Evolutionary conservation across 2,329 filamentous ascomycete genomes (phyloP).

Genomic region (Stagonosporopsis tanaceti): DNA sequence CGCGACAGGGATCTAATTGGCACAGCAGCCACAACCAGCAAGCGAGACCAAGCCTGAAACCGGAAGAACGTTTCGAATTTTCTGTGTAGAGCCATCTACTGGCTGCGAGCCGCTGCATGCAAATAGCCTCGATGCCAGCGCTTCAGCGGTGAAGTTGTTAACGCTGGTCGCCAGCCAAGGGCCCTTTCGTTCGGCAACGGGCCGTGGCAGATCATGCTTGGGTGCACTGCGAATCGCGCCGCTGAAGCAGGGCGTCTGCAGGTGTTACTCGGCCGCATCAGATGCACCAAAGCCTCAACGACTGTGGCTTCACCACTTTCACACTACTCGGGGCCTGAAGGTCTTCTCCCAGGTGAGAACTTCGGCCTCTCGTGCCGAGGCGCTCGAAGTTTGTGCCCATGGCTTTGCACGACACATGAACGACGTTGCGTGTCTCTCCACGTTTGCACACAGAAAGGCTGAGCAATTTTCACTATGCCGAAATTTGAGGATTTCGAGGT

Average conservation of each 20-base stretch:
- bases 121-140: slow-evolving; percentile 33
- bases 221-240: slow-evolving; percentile 27
- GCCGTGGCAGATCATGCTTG: slow-evolving; percentile 32
- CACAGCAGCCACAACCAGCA: slow-evolving; percentile 37
- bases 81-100: slow-evolving; percentile 23
- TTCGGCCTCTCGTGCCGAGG: background rate
- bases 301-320: slow-evolving; percentile 8
- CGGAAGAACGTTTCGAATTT: slow-evolving; percentile 15
- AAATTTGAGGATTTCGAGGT: slow-evolving; percentile 11
- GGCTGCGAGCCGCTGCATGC: slow-evolving; percentile 33
- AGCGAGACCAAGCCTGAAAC: slow-evolving; percentile 21
- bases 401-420: slow-evolving; percentile 12
- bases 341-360: background rate
- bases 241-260: slow-evolving; percentile 14
- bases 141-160: slow-evolving; percentile 31
- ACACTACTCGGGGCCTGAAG: slow-evolving; percentile 6
- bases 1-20: slow-evolving; percentile 28
- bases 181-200: slow-evolving; percentile 36
- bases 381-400: slow-evolving; percentile 1
- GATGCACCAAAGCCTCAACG: slow-evolving; percentile 11
- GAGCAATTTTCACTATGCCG: background rate
- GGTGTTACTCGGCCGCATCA: slow-evolving; percentile 18
- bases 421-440: slow-evolving; percentile 17
- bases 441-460: slow-evolving; percentile 8
- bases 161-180: slow-evolving; percentile 28